Percentiles rank a stretch among this genome's conserved stretches.
phyloP scores from a whole-genome alignment of 805 yeast species.

The Candida tammaniensis region DNA sequence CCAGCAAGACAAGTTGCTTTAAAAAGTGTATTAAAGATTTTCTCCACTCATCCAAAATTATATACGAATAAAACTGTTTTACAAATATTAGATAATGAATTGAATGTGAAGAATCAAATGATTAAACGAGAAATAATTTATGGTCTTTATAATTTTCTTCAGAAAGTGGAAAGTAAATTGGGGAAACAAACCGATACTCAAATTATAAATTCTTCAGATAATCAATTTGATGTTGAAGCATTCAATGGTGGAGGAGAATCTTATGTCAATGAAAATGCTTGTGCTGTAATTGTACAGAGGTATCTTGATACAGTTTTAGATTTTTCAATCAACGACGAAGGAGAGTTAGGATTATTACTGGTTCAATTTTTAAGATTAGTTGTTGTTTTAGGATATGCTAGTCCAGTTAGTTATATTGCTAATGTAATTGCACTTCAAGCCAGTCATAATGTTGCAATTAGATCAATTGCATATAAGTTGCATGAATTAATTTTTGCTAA shows the following conservation, averaged over 20 bases:
- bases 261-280: slow-evolving; percentile 63
- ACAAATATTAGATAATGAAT: slow-evolving; percentile 48
- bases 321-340: slow-evolving; percentile 47
- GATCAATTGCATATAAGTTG: slow-evolving; percentile 47
- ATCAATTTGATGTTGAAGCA: slow-evolving; percentile 43
- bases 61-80: slow-evolving; percentile 58
- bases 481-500: slow-evolving; percentile 58
- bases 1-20: slow-evolving; percentile 50
- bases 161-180: slow-evolving; percentile 51
- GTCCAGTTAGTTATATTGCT: slow-evolving; percentile 68
- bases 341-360: slow-evolving; percentile 47
- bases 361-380: slow-evolving; percentile 54
- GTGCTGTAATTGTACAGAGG: slow-evolving; percentile 69
- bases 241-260: slow-evolving; percentile 52
- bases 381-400: slow-evolving; percentile 65
- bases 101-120: slow-evolving; percentile 34
- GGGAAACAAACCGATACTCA: slow-evolving; percentile 39
- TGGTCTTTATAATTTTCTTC: slow-evolving; percentile 57
- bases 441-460: slow-evolving; percentile 43
- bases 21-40: slow-evolving; percentile 55
- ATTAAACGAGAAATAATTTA: slow-evolving; percentile 52
- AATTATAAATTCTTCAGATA: slow-evolving; percentile 20
- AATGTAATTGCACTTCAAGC: slow-evolving; percentile 70
- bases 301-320: slow-evolving; percentile 49
- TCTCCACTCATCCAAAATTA: slow-evolving; percentile 62